Percentiles rank a stretch among this genome's conserved stretches.
Conservation (phyloP, 176 grass and related monocot genomes). For the Zizania latifolia region DNA sequence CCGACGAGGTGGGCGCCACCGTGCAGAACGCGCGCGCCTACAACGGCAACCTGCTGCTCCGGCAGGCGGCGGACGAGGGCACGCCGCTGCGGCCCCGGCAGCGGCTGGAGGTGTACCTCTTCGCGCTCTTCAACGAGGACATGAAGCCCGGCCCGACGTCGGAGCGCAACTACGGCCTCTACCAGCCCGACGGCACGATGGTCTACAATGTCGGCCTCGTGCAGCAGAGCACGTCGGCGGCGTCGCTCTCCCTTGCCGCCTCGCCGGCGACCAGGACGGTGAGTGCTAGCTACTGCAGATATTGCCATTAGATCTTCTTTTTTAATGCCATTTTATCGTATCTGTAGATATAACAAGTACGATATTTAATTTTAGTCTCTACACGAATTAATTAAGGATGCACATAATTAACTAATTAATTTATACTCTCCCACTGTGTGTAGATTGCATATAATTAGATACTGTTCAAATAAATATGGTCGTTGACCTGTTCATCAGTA, state of each 20-base stretch:
- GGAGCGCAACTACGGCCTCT: slow-evolving; percentile 87
- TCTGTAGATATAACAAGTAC: too few species aligned
- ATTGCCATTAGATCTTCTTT: too few species aligned
- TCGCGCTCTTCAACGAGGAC: slow-evolving; percentile 96
- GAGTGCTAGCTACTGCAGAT: neutral
- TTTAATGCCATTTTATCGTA: too few species aligned
- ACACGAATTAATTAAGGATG: too few species aligned
- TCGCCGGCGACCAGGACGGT: slow-evolving; percentile 35
- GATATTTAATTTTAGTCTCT: too few species aligned
- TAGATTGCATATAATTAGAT: too few species aligned
- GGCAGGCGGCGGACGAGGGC: slow-evolving; percentile 60
- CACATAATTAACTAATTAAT: too few species aligned
- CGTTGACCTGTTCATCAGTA: too few species aligned
- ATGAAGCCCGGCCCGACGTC: slow-evolving; percentile 81
- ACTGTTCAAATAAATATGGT: too few species aligned
- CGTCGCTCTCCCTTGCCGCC: slow-evolving; percentile 56
- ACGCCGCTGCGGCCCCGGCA: slow-evolving; percentile 72
- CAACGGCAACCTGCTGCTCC: slow-evolving; percentile 72
- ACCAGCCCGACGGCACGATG: slow-evolving; percentile 69
- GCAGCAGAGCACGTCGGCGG: slow-evolving; percentile 31
- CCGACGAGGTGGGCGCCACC: slow-evolving; percentile 63
- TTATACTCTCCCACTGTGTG: too few species aligned
- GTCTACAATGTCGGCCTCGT: slow-evolving; percentile 77
- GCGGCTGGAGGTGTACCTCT: slow-evolving; percentile 79
- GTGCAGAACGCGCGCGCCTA: slow-evolving; percentile 70